Evolutionary conservation across 345 rosid species (phyloP).

Genomic region (Cardamine resedifolia): DNA sequence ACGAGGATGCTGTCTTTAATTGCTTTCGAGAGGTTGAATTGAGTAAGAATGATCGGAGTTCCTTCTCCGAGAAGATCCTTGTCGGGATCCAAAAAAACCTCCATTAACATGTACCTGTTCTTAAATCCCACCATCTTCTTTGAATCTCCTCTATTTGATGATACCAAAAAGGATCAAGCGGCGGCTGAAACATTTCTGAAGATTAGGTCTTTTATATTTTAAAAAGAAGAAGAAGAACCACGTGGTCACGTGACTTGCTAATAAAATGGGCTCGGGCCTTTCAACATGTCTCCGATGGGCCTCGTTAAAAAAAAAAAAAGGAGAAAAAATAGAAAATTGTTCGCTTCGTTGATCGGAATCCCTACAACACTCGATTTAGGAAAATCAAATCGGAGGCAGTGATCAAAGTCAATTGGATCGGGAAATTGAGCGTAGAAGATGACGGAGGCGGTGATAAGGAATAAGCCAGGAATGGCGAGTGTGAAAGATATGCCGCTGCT

Average conservation of each 20-base stretch:
- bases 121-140: constrained; percentile 70
- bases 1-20: constrained; percentile 62
- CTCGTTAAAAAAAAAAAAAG: too few relatives aligned
- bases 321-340: not conserved
- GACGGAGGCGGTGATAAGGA: constrained; percentile 98
- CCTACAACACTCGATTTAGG: constrained; percentile 12
- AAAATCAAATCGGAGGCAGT: constrained; percentile 19
- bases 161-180: not conserved
- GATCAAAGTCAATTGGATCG: constrained; percentile 14
- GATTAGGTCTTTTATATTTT: not conserved
- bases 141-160: not conserved
- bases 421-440: constrained; percentile 40
- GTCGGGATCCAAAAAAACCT: constrained; percentile 71
- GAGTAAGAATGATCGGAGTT: constrained; percentile 69
- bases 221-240: not conserved
- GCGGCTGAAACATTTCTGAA: not conserved
- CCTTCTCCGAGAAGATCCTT: constrained; percentile 44
- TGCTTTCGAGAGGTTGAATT: constrained; percentile 55
- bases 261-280: not conserved
- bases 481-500: constrained; percentile 96
- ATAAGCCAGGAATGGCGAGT: constrained; percentile 97
- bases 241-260: constrained; percentile 1
- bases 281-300: not conserved
- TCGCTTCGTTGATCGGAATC: not conserved
- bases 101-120: constrained; percentile 74